Evolutionary conservation across 2,329 filamentous ascomycete species (phyloP), one percentile per base, ranked within the genome.

Genomic region (Neofusicoccum sp.): DNA sequence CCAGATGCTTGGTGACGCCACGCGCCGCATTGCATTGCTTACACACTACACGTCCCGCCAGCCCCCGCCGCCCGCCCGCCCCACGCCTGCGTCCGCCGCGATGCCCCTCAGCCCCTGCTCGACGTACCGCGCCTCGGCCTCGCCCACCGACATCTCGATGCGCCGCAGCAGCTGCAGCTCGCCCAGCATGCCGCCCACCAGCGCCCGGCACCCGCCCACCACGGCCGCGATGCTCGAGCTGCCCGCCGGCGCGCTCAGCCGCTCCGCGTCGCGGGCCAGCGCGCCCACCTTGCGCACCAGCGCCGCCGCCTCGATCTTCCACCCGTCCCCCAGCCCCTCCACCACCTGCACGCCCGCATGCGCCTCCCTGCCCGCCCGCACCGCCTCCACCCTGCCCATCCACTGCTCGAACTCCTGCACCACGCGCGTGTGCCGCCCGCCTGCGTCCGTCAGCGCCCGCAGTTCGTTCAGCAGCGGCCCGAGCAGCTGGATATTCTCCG

Each of bases 391-490:
- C 63, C 67, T 63, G 6, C 48, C 61, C 6, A 71, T 62, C 76
- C 76, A 78, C 7, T 61, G 66, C 52, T 71, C 69, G 56, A 78
- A 78, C 0, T 69, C 69, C 45, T 63, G 66, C 14, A 72, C 67
- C 12, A 74, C 67, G 16, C 69, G 70, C 33, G 68, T 66, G 31
- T 73, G 71, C 6, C 76, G 72, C 6, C 76, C 76, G 22, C 71
- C 71, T 29, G 67, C 47, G 45, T 76, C 71, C 7, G 74, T 64
- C 34, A 77, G 63, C 2, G 70, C 70, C 14, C 72, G 73, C 14
- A 77, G 68, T 60, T 79, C 75, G 39, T 75, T 70, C 2, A 78
- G 67, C 2, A 76, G 71, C 4, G 68, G 71, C 0, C 73, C 76
- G 3, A 79, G 69, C 7, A 71, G 63, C 52, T 76, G 74, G 6